Percentiles rank a stretch among this genome's conserved stretches.
Conservation (phyloP, 2,329 filamentous ascomycete species). For the Remersonia thermophila region DNA sequence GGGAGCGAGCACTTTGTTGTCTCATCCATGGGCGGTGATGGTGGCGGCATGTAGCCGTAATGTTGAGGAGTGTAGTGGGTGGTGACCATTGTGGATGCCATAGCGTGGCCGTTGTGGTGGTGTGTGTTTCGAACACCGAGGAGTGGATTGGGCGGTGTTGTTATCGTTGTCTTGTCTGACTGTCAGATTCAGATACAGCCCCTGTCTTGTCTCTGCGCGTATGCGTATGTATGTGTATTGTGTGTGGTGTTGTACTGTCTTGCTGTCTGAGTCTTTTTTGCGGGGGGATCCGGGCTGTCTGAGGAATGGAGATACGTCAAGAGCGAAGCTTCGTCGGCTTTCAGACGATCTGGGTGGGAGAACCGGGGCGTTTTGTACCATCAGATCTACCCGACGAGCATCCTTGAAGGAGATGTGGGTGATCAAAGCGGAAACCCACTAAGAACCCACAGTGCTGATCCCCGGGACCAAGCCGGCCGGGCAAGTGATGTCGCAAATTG, state of each 20-base stretch:
- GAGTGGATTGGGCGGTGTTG: too few relatives aligned
- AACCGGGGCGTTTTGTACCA: conserved; percentile 20
- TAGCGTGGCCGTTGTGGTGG: too few relatives aligned
- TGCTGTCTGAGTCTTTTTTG: too few relatives aligned
- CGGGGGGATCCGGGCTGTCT: too few relatives aligned
- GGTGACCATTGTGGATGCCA: conserved; percentile 32
- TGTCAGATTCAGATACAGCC: too few relatives aligned
- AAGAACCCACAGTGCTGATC: conserved; percentile 26
- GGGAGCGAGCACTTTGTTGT: conserved; percentile 70
- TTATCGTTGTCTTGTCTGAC: too few relatives aligned
- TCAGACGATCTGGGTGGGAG: conserved; percentile 29
- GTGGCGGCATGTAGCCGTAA: conserved; percentile 47
- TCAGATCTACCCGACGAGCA: conserved; percentile 35
- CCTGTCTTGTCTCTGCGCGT: too few relatives aligned
- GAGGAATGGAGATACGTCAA: too few relatives aligned
- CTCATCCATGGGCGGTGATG: conserved; percentile 66
- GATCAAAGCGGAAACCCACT: conserved; percentile 40
- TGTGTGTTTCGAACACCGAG: too few relatives aligned
- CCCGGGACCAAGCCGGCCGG: conserved; percentile 28
- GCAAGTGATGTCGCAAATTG: conserved; percentile 41
- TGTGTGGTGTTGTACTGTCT: too few relatives aligned
- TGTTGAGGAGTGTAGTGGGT: conserved; percentile 36
- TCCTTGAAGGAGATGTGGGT: conserved; percentile 25
- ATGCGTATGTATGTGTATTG: too few relatives aligned
- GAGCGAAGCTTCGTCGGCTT: conserved; percentile 27